Base-by-base conservation (phyloP, 2,329 filamentous ascomycete species). In the Sporothrix mexicana region DNA sequence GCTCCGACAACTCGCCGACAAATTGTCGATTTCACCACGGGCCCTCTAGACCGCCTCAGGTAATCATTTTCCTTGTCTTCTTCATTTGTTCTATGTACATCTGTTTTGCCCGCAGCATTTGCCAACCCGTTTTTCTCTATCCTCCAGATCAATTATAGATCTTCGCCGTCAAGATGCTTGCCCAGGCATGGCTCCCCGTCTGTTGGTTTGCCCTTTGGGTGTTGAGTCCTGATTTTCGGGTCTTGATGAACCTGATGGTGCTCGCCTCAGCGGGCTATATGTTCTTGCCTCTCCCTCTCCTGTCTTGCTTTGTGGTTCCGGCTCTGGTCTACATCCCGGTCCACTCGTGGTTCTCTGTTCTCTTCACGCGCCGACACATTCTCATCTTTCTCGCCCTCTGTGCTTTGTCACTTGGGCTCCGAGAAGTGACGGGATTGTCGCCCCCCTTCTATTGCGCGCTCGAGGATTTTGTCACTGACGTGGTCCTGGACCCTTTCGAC, bases 361-460 rank as follows among this genome's bases (percentile, higher is more conserved):
- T 70, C n/a, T 43, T 70, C 53, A 30, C 53, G 41, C 68, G 68
- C 53, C 55, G 68, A 10, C 41, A 59, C 55, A 70, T 70, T 61
- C 68, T 61, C 41, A 61, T 70, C 2, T 15, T 4, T n/a, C 20
- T 70, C 53, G 53, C 36, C 12, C 17, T 9, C 55, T 61, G 17
- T 61, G 51, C 25, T 23, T 23, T 70, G 8, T 49, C 20, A 20
- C 4, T 23, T 12, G 23, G 10, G 68, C 10, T 25, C 53, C 41
- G 53, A 12, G n/a, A 9, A 6, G 20, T 45, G 41, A 47, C 53
- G 7, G 36, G 36, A 10, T 12, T 49, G 13, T 4, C n/a, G n/a
- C 25, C 10, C 13, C 55, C 55, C 20, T 1, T 70, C 15, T 10
- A 20, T 57, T 17, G 57, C 59, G 36, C 17, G 23, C n/a, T 49